Evolutionary conservation across 768 basidiomycete species (phyloP).

Genomic region (Roridomyces roridus): DNA sequence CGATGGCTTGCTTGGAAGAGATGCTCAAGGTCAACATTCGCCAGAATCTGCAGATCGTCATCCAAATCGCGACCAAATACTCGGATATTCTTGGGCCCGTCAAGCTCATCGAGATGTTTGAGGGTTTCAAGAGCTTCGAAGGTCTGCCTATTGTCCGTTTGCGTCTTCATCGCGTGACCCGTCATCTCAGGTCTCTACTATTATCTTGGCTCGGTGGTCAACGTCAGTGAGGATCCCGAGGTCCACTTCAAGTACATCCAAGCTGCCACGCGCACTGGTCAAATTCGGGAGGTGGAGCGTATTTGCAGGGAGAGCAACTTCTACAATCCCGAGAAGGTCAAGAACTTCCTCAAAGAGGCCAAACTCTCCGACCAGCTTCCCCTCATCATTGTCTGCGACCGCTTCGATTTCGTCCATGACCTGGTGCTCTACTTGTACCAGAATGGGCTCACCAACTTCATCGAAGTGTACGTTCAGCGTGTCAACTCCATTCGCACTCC

Average conservation of each 20-base stretch:
- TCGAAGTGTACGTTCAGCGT: conserved; percentile 99
- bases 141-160: conserved; percentile 49
- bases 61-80: conserved; percentile 98
- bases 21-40: conserved; percentile 98
- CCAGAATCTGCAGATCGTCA: conserved; percentile 94
- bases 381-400: conserved; percentile 99
- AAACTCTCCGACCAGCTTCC: conserved; percentile 96
- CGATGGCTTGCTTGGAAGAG: conserved; percentile 94
- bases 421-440: conserved; percentile 98
- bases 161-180: neutral
- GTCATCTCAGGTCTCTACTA: conserved; percentile 82
- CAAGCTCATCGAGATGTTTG: conserved; percentile 98
- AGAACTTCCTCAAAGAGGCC: conserved; percentile 99
- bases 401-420: conserved; percentile 99
- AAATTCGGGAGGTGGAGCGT: conserved; percentile 98
- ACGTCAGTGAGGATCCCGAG: conserved; percentile 93
- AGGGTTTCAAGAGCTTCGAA: conserved; percentile 96
- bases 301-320: conserved; percentile 96
- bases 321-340: conserved; percentile 99
- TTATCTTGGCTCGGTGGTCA: conserved; percentile 97
- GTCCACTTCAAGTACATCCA: conserved; percentile 99
- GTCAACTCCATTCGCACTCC: conserved; percentile 98
- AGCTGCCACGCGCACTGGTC: conserved; percentile 96
- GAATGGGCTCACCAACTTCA: conserved; percentile 94
- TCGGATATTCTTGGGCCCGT: conserved; percentile 97